Evolutionary conservation across 495 filamentous ascomycete species (phyloP).

Genomic region (Penicillium bialowiezense): DNA sequence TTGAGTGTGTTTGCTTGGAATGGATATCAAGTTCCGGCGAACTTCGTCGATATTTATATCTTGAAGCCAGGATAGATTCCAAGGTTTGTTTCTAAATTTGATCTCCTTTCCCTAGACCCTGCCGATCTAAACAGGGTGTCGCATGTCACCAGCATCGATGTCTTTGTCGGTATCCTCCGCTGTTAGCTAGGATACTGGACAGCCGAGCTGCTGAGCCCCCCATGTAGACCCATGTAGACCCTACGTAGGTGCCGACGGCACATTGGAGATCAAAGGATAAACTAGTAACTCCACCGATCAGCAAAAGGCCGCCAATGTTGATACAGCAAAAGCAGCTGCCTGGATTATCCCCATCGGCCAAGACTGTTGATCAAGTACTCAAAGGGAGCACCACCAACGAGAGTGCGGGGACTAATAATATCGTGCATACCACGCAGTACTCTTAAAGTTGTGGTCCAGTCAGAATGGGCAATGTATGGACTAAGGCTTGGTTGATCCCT

Average conservation of each 20-base stretch:
- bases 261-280: slow-evolving; percentile 4
- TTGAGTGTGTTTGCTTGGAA: neutral
- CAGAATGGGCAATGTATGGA: neutral
- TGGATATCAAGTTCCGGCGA: neutral
- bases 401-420: slow-evolving; percentile 1
- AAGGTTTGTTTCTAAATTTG: slow-evolving; percentile 16
- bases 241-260: neutral
- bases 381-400: neutral
- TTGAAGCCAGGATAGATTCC: neutral
- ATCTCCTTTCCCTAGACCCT: slow-evolving; percentile 1
- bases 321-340: slow-evolving; percentile 19
- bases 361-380: slow-evolving; percentile 8
- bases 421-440: neutral
- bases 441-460: neutral
- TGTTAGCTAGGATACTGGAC: neutral
- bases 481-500: neutral
- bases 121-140: slow-evolving; percentile 4
- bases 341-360: slow-evolving; percentile 12
- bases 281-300: slow-evolving; percentile 3
- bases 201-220: slow-evolving; percentile 8
- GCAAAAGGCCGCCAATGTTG: slow-evolving; percentile 12
- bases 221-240: slow-evolving; percentile 3
- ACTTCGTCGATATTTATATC: slow-evolving; percentile 11
- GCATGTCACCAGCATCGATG: neutral
- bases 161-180: slow-evolving; percentile 1